Percentiles rank a stretch among this genome's conserved stretches.
Conservation (phyloP, 768 basidiomycete species). For the Xerocomus spinulosus region DNA sequence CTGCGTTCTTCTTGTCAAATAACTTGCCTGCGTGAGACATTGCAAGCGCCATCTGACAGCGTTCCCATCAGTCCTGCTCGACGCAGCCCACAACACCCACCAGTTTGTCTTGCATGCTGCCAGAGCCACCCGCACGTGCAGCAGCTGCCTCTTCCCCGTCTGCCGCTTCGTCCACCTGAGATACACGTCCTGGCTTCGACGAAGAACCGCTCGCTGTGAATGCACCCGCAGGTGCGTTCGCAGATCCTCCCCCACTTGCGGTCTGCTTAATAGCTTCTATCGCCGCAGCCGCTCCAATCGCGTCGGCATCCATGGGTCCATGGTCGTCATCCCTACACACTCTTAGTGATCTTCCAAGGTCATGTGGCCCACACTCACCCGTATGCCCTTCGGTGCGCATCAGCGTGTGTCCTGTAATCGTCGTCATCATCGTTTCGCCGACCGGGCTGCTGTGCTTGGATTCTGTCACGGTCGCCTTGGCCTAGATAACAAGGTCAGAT, state of each 20-base stretch:
- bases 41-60: constrained; percentile 24
- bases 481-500: constrained; percentile 11
- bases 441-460: constrained; percentile 16
- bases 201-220: constrained; percentile 6
- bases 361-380: constrained; percentile 25
- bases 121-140: constrained; percentile 1
- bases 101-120: constrained; percentile 29
- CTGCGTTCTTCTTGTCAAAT: constrained; percentile 31
- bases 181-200: neutral
- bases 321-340: constrained; percentile 13
- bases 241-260: constrained; percentile 5
- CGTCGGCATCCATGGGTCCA: constrained; percentile 24
- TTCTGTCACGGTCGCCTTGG: constrained; percentile 17
- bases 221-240: constrained; percentile 17
- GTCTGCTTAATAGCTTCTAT: constrained; percentile 30
- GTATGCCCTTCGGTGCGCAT: constrained; percentile 31
- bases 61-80: neutral
- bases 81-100: constrained; percentile 10
- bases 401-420: constrained; percentile 18
- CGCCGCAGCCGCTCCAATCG: constrained; percentile 29
- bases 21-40: constrained; percentile 31
- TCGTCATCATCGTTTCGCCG: constrained; percentile 3
- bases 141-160: constrained; percentile 12
- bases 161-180: neutral
- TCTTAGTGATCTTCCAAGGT: too few relatives aligned